Conservation (phyloP, 345 rosid species). For the Luvunga scandens region DNA sequence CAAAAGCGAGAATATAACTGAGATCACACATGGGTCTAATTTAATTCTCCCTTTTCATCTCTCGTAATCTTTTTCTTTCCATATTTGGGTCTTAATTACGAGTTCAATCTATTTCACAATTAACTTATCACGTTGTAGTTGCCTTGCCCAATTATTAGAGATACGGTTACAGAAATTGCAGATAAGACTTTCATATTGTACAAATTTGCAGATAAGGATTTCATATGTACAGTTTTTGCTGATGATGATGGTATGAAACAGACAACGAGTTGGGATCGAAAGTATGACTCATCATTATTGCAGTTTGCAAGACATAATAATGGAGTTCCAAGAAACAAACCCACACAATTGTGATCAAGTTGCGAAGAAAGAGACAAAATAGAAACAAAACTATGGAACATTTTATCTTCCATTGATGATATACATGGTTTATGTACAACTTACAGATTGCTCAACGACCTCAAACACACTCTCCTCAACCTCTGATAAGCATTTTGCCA, state of each 20-base stretch:
- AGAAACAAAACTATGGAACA: conserved; percentile 5
- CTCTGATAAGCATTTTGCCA: conserved; percentile 46
- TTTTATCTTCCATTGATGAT: conserved; percentile 42
- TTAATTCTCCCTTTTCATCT: not conserved
- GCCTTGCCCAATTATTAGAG: not conserved
- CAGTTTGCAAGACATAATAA: conserved; percentile 15
- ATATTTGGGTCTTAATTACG: not conserved
- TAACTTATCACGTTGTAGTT: not conserved
- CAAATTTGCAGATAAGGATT: not conserved
- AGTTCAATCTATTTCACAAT: not conserved
- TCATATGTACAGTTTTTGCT: not conserved
- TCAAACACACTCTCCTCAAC: conserved; percentile 36
- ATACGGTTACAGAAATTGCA: not conserved
- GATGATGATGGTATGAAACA: not conserved
- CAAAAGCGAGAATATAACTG: not conserved
- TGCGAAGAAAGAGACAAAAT: not conserved
- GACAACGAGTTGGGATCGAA: conserved; percentile 18
- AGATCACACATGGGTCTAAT: not conserved
- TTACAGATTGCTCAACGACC: conserved; percentile 33
- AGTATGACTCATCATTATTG: conserved; percentile 19
- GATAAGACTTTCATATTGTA: not conserved
- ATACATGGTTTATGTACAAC: conserved; percentile 46
- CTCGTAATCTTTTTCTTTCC: not conserved
- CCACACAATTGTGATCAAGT: conserved; percentile 8
- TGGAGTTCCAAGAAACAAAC: conserved; percentile 15